A percentile compares a stretch with the other conserved stretches of the same genome.
These are phyloP conservation scores for Triadica sebifera DNA, from an alignment of 345 rosid species.

Conservation along the genomic window DNA sequence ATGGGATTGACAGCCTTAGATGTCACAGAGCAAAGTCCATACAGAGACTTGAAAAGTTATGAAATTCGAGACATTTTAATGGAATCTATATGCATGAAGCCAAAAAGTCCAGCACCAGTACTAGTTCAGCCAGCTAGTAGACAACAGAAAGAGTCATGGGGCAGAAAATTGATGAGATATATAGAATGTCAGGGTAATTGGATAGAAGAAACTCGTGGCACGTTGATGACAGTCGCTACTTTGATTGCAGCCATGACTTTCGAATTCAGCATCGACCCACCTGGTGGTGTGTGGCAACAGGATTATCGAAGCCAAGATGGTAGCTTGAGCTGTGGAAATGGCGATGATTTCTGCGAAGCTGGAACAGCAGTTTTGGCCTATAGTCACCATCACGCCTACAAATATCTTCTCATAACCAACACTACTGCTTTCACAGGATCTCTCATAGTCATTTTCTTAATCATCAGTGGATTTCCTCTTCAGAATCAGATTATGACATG, in stretches of 20 bases:
- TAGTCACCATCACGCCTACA: neutral
- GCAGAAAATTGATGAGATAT: neutral
- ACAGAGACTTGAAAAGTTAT: neutral
- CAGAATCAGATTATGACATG: neutral
- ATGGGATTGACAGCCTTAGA: neutral
- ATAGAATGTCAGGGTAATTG: neutral
- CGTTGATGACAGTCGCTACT: neutral
- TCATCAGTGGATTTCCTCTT: conserved; percentile 2
- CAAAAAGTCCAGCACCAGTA: neutral
- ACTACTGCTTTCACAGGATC: neutral
- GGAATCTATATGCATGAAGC: neutral
- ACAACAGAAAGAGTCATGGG: neutral
- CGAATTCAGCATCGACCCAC: neutral
- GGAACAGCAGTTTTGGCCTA: neutral
- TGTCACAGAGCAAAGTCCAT: neutral
- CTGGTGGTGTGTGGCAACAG: conserved; percentile 8
- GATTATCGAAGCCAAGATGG: neutral
- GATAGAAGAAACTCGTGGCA: neutral
- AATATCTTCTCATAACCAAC: neutral
- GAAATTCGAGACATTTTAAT: neutral
- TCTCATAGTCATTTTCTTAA: neutral
- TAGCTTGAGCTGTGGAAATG: neutral
- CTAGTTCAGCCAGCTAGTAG: no score
- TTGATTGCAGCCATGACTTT: conserved; percentile 5
- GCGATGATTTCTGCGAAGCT: neutral